Conservation (phyloP, 2,329 filamentous ascomycete genomes). For the Hawksworthiomyces lignivorus region DNA sequence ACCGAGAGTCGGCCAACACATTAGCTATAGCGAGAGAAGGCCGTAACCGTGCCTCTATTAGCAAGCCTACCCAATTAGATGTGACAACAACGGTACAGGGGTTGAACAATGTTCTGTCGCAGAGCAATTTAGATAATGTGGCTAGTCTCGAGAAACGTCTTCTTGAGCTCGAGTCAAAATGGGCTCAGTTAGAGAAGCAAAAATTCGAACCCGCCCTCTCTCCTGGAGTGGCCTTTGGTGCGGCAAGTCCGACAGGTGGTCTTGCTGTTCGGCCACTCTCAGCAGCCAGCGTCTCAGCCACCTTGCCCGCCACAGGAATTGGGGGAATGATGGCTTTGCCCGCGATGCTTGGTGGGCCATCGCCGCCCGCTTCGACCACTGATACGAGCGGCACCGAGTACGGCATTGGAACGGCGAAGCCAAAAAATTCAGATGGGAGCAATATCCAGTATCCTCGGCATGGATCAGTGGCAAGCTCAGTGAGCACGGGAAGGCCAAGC, state of each 20-base stretch:
- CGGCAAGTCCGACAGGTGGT: too few relatives aligned
- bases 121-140: not conserved
- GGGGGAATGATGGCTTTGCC: constrained; percentile 1
- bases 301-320: not conserved
- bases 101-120: not conserved
- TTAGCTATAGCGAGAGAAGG: not conserved
- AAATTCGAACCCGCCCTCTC: not conserved
- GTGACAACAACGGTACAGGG: too few relatives aligned
- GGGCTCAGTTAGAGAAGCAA: constrained; percentile 3
- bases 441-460: not conserved
- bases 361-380: not conserved
- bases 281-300: not conserved
- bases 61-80: not conserved
- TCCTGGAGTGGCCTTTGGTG: not conserved
- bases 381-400: not conserved
- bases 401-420: not conserved
- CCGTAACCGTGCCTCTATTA: not conserved
- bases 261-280: not conserved
- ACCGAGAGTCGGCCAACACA: constrained; percentile 8
- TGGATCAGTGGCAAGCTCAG: not conserved
- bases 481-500: not conserved
- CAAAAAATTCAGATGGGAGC: not conserved
- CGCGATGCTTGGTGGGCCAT: not conserved
- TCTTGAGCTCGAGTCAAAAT: constrained; percentile 6
- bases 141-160: constrained; percentile 3